Evolutionary conservation across 2,329 filamentous ascomycete genomes (phyloP).

Genomic region (Ophiostoma ips): DNA sequence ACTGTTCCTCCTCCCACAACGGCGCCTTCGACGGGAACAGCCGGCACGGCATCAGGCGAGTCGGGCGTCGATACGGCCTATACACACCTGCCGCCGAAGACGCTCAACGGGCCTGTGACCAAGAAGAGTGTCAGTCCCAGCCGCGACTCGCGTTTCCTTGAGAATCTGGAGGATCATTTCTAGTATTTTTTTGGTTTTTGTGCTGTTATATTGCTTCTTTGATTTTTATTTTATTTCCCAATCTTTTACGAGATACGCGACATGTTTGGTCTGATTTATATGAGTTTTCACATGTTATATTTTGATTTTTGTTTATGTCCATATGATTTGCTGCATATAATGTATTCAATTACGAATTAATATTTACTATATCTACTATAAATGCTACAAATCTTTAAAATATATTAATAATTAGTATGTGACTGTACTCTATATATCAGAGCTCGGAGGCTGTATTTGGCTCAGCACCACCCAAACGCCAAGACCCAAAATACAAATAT

Average conservation of each 20-base stretch:
- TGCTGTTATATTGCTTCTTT: not conserved
- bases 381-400: no score
- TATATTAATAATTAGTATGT: no score
- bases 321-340: no score
- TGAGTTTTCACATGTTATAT: no score
- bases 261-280: not conserved
- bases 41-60: constrained; percentile 7
- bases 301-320: no score
- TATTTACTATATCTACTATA: no score
- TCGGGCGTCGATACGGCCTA: constrained; percentile 15
- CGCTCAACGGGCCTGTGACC: constrained; percentile 16
- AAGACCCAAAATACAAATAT: no score
- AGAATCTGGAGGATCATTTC: constrained; percentile 27
- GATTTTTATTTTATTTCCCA: not conserved
- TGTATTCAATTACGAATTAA: no score
- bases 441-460: no score
- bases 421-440: no score
- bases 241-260: no score
- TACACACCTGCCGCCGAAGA: constrained; percentile 10
- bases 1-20: not conserved
- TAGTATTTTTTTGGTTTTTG: not conserved
- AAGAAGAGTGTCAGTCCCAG: constrained; percentile 26
- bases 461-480: no score
- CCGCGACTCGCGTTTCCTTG: constrained; percentile 35
- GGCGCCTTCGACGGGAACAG: not conserved